Evolutionary conservation across 1,139 yeast genomes (phyloP).

Genomic region (Nakaseomyces bracarensis): DNA sequence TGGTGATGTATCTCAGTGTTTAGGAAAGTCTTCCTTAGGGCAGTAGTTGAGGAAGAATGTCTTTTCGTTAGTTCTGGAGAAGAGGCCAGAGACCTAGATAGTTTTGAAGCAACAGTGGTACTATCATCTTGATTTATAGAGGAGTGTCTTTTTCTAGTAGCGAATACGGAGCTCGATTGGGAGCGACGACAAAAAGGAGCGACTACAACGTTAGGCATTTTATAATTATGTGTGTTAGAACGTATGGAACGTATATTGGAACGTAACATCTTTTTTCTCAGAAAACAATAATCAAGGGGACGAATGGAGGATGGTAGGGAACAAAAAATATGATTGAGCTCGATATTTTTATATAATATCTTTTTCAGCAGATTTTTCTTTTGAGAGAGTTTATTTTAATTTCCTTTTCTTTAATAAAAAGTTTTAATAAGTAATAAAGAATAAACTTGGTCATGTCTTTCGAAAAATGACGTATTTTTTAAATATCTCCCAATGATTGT

Average conservation of each 20-base stretch:
- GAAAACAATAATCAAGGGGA: background rate
- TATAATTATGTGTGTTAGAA: background rate
- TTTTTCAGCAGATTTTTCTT: too few relatives aligned
- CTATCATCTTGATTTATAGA: background rate
- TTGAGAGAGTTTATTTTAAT: too few relatives aligned
- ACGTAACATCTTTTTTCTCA: background rate
- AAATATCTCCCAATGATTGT: too few relatives aligned
- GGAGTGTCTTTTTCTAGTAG: slow-evolving; percentile 3
- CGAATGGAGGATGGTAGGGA: too few relatives aligned
- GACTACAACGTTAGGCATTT: slow-evolving; percentile 5
- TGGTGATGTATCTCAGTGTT: slow-evolving; percentile 6
- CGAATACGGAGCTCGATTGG: slow-evolving; percentile 2
- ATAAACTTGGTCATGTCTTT: too few relatives aligned
- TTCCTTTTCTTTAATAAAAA: too few relatives aligned
- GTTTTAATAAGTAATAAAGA: too few relatives aligned
- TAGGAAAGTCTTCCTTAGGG: background rate
- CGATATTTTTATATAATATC: too few relatives aligned
- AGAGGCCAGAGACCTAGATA: slow-evolving; percentile 1
- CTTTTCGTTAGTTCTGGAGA: background rate
- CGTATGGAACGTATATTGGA: background rate
- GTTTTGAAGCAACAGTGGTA: background rate
- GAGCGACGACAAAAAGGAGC: slow-evolving; percentile 6
- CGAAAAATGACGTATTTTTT: too few relatives aligned
- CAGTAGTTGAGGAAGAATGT: background rate
- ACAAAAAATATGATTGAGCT: too few relatives aligned